Conservation (phyloP, 768 basidiomycete genomes). For the Termitomyces sp. region DNA sequence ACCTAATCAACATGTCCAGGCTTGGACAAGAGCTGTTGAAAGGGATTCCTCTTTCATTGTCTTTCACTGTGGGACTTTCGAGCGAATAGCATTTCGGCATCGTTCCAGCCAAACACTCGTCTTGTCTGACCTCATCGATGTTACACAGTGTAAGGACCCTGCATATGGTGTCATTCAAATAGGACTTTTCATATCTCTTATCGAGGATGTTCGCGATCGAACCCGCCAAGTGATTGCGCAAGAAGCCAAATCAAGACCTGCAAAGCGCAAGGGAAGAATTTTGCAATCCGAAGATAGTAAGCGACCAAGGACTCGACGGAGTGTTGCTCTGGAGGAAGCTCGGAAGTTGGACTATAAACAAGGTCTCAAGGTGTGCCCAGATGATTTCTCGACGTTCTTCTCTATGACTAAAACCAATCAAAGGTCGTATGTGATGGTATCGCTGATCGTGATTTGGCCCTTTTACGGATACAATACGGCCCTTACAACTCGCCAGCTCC, state of each 20-base stretch:
- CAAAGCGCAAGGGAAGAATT: not conserved
- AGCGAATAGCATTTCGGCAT: conserved; percentile 8
- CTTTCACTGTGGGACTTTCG: not conserved
- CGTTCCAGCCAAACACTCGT: conserved; percentile 3
- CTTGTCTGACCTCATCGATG: conserved; percentile 1
- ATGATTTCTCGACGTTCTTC: not conserved
- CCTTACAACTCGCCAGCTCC: conserved; percentile 11
- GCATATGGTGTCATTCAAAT: not conserved
- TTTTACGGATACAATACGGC: conserved; percentile 2
- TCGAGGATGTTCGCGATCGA: not conserved
- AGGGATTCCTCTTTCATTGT: conserved; percentile 6
- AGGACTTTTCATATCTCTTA: conserved; percentile 1
- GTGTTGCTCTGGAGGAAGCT: not conserved
- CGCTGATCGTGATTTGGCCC: not conserved
- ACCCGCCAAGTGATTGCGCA: not conserved
- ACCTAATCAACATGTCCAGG: not conserved
- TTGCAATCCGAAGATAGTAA: not conserved
- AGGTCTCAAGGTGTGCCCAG: not conserved
- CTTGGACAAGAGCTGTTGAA: conserved; percentile 6
- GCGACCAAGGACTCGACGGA: not conserved
- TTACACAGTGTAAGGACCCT: not conserved
- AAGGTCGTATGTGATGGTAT: not conserved
- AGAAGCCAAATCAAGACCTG: not conserved
- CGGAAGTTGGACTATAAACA: not conserved
- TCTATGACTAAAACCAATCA: not conserved